Evolutionary conservation across 257 asterid species (phyloP), one percentile per base, ranked within the genome.

Genomic region (Petunia axillaris): DNA sequence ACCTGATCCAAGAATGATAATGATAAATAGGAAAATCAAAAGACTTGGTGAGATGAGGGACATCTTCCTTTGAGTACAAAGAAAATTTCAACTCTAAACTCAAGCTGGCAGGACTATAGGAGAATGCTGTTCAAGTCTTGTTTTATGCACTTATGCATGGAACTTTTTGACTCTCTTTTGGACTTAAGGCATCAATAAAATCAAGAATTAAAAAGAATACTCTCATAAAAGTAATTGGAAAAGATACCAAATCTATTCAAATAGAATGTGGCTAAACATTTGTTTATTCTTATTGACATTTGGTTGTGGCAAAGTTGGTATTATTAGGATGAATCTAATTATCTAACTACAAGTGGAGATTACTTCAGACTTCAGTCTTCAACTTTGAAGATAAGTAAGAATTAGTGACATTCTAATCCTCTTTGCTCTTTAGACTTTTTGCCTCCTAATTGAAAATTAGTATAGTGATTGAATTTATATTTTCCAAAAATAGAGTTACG

Each of bases 51-150:
- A 75, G 52, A 75, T 53, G 64, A 36, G 25, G 43, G 79, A 53
- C 79, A 54, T 75, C 41, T 75, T 53, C 37, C n/a, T 13, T 52
- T 75, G 50, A 54, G 50, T 14, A 37, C 35, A 55, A 68, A 68
- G 16, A n/a, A 8, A 1, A n/a, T 44, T 67, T 44, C 9, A 43
- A 44, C 40, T 1, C 40, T 5, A 60, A 60, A 60, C 4, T 44
- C n/a, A n/a, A 8, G 8, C 48, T 37, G 44, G 10, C 10, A 48
- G 13, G 40, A 71, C 58, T 16, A 50, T 50, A n/a, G 3, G 9
- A 37, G 39, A 62, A 9, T 62, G 67, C 36, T 2, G 1, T 16
- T 25, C n/a, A 62, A n/a, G 4, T 9, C 6, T 25, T 25, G 8
- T 62, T 62, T 62, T n/a, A 62, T 25, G 25, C 25, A 25, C 40